Evolutionary conservation across 2,329 filamentous ascomycete species (phyloP), one percentile per base, ranked within the genome.

Genomic region (Penicillium hordei): DNA sequence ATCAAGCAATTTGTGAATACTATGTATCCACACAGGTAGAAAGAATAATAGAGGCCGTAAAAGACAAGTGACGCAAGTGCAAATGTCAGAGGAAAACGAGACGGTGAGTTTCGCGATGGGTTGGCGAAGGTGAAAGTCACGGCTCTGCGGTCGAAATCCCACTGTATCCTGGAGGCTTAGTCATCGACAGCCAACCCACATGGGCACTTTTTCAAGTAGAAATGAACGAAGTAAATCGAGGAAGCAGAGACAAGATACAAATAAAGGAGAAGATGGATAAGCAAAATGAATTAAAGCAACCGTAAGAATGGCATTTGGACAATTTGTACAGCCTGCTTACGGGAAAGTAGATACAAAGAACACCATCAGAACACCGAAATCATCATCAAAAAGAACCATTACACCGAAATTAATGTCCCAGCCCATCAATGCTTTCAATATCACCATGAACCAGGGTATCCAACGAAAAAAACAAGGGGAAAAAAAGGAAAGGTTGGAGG

Each of bases 141-240:
- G 56, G 65, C 63, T 71, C 61, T 48, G 65, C 65, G 70, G 71
- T 72, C 68, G 72, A 75, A 74, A 72, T 74, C 68, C 63, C 64
- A 68, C 69, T 65, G 67, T 55, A 57, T 64, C 63, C 62, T 62
- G 59, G 52, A 50, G 31, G 70, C 67, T 75, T 70, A 75, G 70
- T 75, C 68, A 75, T 64, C 66, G 34, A 19, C 36, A 5, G 13
- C 19, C 19, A 51, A 52, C 13, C 50, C 39, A 36, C 21, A 33
- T 19, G 17, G 17, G 48, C 23, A 34, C 48, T 21, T 33, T 36
- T 31, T 33, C 9, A 34, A 52, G 31, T 58, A 57, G 34, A 49
- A 59, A 52, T 19, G 13, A 19, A 27, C 4, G 46, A 52, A 57
- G 42, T 31, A 48, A 51, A 54, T 31, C 12, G 9, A 34, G 13